Percentiles rank a stretch among this genome's conserved stretches.
These are phyloP conservation scores for Phlyctochytrium bullatum DNA, from an alignment of 192 early-diverging fungal genomes.

Conservation along the genomic window DNA sequence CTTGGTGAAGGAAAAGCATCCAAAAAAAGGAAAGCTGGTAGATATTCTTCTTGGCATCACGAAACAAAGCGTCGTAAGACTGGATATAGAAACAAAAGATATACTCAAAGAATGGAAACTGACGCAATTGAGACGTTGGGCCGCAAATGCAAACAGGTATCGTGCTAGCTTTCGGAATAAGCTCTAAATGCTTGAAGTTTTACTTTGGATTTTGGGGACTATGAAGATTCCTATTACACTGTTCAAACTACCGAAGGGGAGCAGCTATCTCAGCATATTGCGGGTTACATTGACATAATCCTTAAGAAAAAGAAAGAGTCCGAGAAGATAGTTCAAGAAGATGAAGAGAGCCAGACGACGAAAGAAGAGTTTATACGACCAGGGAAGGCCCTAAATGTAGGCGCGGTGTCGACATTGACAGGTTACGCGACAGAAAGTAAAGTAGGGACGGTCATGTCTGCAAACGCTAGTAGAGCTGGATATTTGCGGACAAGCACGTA, in stretches of 20 bases:
- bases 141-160: conserved; percentile 49
- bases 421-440: conserved; percentile 38
- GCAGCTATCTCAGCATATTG: conserved; percentile 56
- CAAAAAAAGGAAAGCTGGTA: conserved; percentile 48
- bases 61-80: conserved; percentile 48
- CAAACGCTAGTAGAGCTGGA: conserved; percentile 12
- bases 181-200: conserved; percentile 32
- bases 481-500: conserved; percentile 3
- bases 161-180: not conserved
- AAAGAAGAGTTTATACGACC: conserved; percentile 57
- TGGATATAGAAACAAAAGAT: conserved; percentile 58
- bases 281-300: conserved; percentile 66
- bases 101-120: conserved; percentile 51
- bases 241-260: conserved; percentile 60
- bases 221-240: conserved; percentile 52
- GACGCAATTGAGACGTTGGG: conserved; percentile 58
- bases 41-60: conserved; percentile 54
- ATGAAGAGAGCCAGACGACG: conserved; percentile 50
- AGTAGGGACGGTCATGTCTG: conserved; percentile 23
- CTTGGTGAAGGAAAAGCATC: conserved; percentile 44
- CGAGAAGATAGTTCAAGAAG: conserved; percentile 38
- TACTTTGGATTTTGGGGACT: conserved; percentile 65
- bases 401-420: conserved; percentile 25
- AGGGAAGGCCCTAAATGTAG: conserved; percentile 39
- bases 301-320: conserved; percentile 57